Percentiles rank a stretch among this genome's conserved stretches.
Conservation (phyloP, 768 basidiomycete genomes). For the Fibroporia radiculosa region DNA sequence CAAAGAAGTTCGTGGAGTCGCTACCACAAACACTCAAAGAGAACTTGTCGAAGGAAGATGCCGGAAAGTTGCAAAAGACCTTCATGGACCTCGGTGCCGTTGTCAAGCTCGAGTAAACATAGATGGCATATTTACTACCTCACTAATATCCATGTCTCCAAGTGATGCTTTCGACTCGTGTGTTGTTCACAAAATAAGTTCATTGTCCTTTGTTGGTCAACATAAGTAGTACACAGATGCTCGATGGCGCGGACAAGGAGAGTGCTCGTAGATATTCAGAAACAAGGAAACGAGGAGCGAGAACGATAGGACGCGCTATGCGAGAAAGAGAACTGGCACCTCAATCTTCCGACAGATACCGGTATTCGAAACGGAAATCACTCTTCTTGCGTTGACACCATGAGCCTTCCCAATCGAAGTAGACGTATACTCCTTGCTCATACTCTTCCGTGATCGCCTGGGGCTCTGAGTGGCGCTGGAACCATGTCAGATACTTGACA, state of each 20-base stretch:
- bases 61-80: constrained; percentile 90
- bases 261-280: neutral
- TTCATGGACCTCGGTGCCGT: constrained; percentile 87
- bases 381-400: constrained; percentile 99
- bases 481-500: constrained; percentile 99
- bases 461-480: constrained; percentile 96
- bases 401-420: constrained; percentile 98
- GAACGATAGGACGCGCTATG: neutral
- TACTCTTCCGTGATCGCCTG: constrained; percentile 99
- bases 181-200: neutral
- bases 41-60: constrained; percentile 92
- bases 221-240: constrained; percentile 1
- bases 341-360: constrained; percentile 89
- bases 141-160: constrained; percentile 1
- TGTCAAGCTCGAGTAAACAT: constrained; percentile 68
- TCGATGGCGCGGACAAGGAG: neutral
- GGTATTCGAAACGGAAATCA: constrained; percentile 96
- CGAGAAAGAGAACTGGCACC: constrained; percentile 1
- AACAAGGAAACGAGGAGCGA: neutral
- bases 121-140: neutral
- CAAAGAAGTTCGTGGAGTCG: constrained; percentile 98
- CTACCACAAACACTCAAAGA: constrained; percentile 91
- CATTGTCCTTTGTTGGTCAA: constrained; percentile 3
- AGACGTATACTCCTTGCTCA: constrained; percentile 98
- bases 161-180: neutral